phyloP scores from a whole-genome alignment of 1,284 basidiomycete species.

The Mycena sp. region DNA sequence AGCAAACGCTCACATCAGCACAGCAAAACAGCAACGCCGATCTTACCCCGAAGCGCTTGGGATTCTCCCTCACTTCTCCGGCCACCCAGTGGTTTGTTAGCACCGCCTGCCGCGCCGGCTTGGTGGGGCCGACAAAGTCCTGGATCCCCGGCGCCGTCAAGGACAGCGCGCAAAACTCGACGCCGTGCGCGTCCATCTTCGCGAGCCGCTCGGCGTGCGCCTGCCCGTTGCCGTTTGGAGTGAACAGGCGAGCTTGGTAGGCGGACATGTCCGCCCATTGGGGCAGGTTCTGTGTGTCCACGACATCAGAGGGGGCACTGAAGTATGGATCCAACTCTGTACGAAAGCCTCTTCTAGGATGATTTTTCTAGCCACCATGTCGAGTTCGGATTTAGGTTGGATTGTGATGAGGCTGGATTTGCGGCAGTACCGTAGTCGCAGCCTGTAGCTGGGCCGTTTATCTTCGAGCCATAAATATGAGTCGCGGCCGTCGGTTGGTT shows the following conservation, averaged over 20 bases:
- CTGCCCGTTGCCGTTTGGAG: neutral
- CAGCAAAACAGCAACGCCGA: neutral
- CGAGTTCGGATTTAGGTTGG: too few relatives aligned
- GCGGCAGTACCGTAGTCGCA: too few relatives aligned
- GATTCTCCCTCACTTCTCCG: slow-evolving; percentile 16
- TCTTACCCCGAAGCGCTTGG: slow-evolving; percentile 23
- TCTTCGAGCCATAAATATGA: too few relatives aligned
- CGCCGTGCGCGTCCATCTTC: slow-evolving; percentile 19
- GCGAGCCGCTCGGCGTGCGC: slow-evolving; percentile 12
- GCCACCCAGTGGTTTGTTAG: slow-evolving; percentile 22
- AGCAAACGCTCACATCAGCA: neutral
- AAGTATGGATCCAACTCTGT: too few relatives aligned
- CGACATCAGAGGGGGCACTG: too few relatives aligned
- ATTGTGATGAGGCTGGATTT: too few relatives aligned
- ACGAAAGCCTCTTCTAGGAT: too few relatives aligned
- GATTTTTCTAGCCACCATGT: too few relatives aligned
- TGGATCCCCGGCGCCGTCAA: neutral
- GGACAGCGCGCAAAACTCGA: slow-evolving; percentile 17
- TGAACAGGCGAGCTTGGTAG: neutral
- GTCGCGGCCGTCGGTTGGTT: too few relatives aligned
- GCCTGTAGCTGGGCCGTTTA: too few relatives aligned
- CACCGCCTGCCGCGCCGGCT: slow-evolving; percentile 13
- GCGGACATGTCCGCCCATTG: neutral
- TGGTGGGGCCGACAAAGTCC: neutral
- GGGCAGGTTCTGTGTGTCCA: neutral